Conservation (phyloP, 2,329 filamentous ascomycete genomes). For the Pseudogymnoascus sp. region DNA sequence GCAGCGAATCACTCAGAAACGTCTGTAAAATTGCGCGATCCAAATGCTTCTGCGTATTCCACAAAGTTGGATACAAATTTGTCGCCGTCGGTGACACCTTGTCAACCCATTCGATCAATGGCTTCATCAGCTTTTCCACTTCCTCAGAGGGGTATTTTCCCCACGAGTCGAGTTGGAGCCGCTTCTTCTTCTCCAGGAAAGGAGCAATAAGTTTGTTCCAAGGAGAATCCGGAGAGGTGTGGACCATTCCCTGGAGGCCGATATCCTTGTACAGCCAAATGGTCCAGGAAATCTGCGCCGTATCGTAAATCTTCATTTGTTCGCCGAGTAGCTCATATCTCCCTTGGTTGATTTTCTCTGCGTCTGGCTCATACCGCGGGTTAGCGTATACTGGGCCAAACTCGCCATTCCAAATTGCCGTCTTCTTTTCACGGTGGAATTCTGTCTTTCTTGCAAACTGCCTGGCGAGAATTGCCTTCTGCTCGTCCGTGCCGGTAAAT, state of each 20-base stretch:
- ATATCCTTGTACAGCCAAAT: slow-evolving; percentile 53
- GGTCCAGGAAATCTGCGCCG: slow-evolving; percentile 42
- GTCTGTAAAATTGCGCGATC: slow-evolving; percentile 14
- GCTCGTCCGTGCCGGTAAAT: slow-evolving; percentile 35
- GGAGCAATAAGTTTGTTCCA: slow-evolving; percentile 43
- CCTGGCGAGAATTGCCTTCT: slow-evolving; percentile 33
- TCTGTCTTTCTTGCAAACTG: slow-evolving; percentile 39
- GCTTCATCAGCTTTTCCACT: slow-evolving; percentile 29
- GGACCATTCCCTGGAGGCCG: slow-evolving; percentile 46
- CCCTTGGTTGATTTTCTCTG: slow-evolving; percentile 33
- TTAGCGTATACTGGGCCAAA: slow-evolving; percentile 36
- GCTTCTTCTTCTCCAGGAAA: slow-evolving; percentile 47
- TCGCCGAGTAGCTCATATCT: slow-evolving; percentile 37
- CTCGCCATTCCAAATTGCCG: slow-evolving; percentile 46
- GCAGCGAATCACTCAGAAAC: slow-evolving; percentile 12
- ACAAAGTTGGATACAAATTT: slow-evolving; percentile 23
- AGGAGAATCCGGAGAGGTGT: slow-evolving; percentile 36
- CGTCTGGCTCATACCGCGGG: slow-evolving; percentile 24
- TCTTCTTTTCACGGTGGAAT: slow-evolving; percentile 36
- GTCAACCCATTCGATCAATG: slow-evolving; percentile 23
- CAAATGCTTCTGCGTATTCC: slow-evolving; percentile 22
- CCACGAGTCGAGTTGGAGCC: slow-evolving; percentile 46
- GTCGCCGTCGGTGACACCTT: slow-evolving; percentile 20
- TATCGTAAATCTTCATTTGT: slow-evolving; percentile 42
- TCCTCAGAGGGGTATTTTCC: slow-evolving; percentile 31